phyloP scores from a whole-genome alignment of 805 yeast genomes.

The Wickerhamomyces kurtzmanii region DNA sequence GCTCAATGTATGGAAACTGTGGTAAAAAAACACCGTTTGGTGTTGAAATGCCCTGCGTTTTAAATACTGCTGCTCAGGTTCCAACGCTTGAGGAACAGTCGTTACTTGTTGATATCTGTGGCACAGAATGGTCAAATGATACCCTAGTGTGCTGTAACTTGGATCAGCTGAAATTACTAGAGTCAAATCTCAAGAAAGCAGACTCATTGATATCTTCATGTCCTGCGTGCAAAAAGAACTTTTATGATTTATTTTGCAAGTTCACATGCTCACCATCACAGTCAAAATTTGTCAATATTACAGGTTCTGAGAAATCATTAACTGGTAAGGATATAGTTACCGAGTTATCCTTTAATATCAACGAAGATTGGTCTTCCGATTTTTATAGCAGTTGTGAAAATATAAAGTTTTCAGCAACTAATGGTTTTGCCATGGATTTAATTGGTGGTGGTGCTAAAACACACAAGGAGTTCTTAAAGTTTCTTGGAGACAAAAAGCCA shows the following conservation, averaged over 20 bases:
- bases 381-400: slow-evolving; percentile 82
- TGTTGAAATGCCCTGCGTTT: slow-evolving; percentile 68
- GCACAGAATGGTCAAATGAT: slow-evolving; percentile 46
- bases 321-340: slow-evolving; percentile 53
- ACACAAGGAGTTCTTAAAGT: slow-evolving; percentile 66
- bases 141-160: slow-evolving; percentile 60
- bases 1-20: slow-evolving; percentile 38
- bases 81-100: slow-evolving; percentile 26
- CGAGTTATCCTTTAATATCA: slow-evolving; percentile 58
- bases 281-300: slow-evolving; percentile 61
- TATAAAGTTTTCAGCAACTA: slow-evolving; percentile 88
- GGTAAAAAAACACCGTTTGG: slow-evolving; percentile 82
- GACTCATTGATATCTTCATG: slow-evolving; percentile 79
- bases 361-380: slow-evolving; percentile 44
- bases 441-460: slow-evolving; percentile 95
- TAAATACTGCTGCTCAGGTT: slow-evolving; percentile 41
- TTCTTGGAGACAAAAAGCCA: slow-evolving; percentile 92
- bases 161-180: slow-evolving; percentile 48
- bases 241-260: slow-evolving; percentile 72
- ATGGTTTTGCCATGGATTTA: slow-evolving; percentile 93
- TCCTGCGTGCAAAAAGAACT: slow-evolving; percentile 88
- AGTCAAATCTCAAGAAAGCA: slow-evolving; percentile 57
- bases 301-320: slow-evolving; percentile 36
- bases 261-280: slow-evolving; percentile 90
- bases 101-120: slow-evolving; percentile 56